Evolutionary conservation across 169 alveolate genomes (phyloP), one percentile per base, ranked within the genome.

Genomic region (Eimeria necatrix): DNA sequence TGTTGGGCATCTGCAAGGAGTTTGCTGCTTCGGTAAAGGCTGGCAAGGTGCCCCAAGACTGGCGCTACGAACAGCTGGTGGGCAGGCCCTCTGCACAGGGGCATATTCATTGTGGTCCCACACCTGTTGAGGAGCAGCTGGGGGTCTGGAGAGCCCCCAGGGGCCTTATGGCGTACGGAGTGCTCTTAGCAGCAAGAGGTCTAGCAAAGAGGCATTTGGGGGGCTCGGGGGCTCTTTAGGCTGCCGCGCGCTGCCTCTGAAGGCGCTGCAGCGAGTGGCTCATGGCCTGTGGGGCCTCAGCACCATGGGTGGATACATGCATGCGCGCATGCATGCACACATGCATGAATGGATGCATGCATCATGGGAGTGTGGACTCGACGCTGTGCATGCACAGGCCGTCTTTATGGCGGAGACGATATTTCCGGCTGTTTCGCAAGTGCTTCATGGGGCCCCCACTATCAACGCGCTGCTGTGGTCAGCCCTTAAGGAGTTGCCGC

Each of bases 351-450:
- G 41, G 41, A 32, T 32, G 41, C 41, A 32, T 32, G 41, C 41
- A 32, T 32, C 41, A 32, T 32, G 41, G 41, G 3, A 32, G 41
- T 32, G 41, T 32, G 41, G 41, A 32, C 41, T 32, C 41, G 41
- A 32, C 41, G 41, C 41, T 32, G 41, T 32, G 41, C 41, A 32
- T 32, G 41, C 41, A 53, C 74, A 88, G 94, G 86, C 52, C 32
- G 73, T 12, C 56, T n/a, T 68, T 7, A 10, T 88, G 85, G 87
- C 59, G 81, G 94, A 88, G 76, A 46, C 56, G 73, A 22, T 68
- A 3, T 88, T 88, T 32, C 94, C 94, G 7, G 94, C 94, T 8
- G 86, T 88, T 10, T 88, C 94, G 22, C 87, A 51, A 16, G 87
- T 88, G 76, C 85, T 78, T 4, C 60, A 20, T 86, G 94, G 94